A percentile compares a stretch with the other conserved stretches of the same genome.
These are phyloP conservation scores for Aspergillus mulundensis DNA, from an alignment of 495 filamentous ascomycete species.

Conservation along the genomic window DNA sequence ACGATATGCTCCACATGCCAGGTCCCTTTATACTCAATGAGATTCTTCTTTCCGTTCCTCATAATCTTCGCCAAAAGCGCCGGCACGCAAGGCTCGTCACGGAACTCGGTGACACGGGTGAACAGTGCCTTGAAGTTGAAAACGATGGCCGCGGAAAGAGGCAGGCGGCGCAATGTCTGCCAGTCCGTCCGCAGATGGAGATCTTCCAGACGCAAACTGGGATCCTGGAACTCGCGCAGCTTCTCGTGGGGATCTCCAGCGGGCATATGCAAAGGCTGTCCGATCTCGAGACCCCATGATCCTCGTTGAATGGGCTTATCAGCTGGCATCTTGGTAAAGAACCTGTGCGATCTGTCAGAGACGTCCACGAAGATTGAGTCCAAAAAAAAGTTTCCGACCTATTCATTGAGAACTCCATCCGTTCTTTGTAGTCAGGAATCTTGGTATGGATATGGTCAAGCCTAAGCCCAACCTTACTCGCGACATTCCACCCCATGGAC, in stretches of 20 bases:
- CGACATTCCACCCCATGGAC: conserved; percentile 75
- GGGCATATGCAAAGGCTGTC: conserved; percentile 73
- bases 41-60: conserved; percentile 63
- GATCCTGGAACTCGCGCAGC: conserved; percentile 52
- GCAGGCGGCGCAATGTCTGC: conserved; percentile 83
- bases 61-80: conserved; percentile 63
- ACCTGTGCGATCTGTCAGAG: conserved; percentile 41
- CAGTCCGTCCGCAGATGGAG: conserved; percentile 81
- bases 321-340: conserved; percentile 73
- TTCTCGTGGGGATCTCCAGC: conserved; percentile 65
- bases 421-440: conserved; percentile 86
- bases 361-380: too few species aligned
- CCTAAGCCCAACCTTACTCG: conserved; percentile 67
- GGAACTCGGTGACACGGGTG: conserved; percentile 68
- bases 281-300: conserved; percentile 83
- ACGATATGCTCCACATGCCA: conserved; percentile 79
- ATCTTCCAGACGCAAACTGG: conserved; percentile 53
- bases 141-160: conserved; percentile 67
- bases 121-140: conserved; percentile 95
- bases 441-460: conserved; percentile 71
- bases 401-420: conserved; percentile 88
- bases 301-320: conserved; percentile 78
- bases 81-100: conserved; percentile 72
- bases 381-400: conserved; percentile 49
- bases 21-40: conserved; percentile 84